Evolutionary conservation across 1,284 basidiomycete genomes (phyloP).

Genomic region (Fomitopsis pinicola): DNA sequence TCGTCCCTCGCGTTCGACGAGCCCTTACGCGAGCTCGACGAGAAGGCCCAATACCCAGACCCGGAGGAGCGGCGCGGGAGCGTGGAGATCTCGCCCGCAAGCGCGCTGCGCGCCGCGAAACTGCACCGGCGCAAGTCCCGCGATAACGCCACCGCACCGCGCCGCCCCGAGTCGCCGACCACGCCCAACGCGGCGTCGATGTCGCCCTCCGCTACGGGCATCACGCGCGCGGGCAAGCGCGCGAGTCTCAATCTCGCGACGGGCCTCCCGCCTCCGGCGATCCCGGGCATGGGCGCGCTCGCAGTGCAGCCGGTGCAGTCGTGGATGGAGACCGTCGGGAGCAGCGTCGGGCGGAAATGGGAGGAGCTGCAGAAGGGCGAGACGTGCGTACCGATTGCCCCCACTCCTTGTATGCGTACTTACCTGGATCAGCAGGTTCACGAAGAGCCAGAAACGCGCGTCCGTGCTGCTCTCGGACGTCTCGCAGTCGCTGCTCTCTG

Average conservation of each 20-base stretch:
- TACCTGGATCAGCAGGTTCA: constrained; percentile 38
- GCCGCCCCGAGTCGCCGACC: constrained; percentile 9
- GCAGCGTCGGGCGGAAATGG: constrained; percentile 50
- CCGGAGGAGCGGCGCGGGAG: constrained; percentile 12
- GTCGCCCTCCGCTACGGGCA: background rate
- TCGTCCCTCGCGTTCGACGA: constrained; percentile 35
- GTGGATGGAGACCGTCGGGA: constrained; percentile 47
- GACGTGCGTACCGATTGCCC: constrained; percentile 37
- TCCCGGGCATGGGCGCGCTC: constrained; percentile 27
- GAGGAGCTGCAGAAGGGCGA: constrained; percentile 51
- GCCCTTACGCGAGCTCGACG: constrained; percentile 25
- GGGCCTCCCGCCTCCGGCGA: constrained; percentile 25
- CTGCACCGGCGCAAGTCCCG: constrained; percentile 28
- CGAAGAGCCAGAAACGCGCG: constrained; percentile 62
- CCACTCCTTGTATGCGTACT: constrained; percentile 2
- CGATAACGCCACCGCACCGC: constrained; percentile 13
- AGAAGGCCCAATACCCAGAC: constrained; percentile 22
- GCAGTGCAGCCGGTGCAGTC: constrained; percentile 24
- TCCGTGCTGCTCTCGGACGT: constrained; percentile 63
- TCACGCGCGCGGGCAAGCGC: constrained; percentile 12
- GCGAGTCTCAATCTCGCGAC: constrained; percentile 13
- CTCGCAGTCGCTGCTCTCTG: constrained; percentile 51
- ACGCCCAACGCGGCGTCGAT: constrained; percentile 1
- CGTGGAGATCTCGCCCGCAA: constrained; percentile 18
- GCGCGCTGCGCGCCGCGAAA: constrained; percentile 16